Conservation (phyloP, 2,329 filamentous ascomycete genomes). For the Hymenoscyphus infarciens region DNA sequence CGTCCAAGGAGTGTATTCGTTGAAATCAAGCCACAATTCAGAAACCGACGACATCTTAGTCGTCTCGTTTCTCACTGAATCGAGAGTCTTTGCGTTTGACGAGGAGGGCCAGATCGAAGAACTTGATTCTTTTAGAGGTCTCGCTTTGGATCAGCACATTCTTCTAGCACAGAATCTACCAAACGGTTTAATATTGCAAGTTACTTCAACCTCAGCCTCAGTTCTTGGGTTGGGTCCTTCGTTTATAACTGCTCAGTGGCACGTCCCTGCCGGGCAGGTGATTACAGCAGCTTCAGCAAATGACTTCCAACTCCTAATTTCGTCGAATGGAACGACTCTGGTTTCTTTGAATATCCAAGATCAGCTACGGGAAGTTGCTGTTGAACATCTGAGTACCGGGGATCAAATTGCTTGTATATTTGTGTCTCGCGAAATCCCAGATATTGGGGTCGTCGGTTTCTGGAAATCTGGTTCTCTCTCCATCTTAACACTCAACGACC, state of each 20-base stretch:
- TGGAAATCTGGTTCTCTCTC: constrained; percentile 81
- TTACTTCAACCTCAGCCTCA: constrained; percentile 62
- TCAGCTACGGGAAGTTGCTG: constrained; percentile 53
- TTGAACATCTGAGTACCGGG: constrained; percentile 58
- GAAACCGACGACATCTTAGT: constrained; percentile 65
- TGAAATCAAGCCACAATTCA: constrained; percentile 50
- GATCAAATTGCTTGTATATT: constrained; percentile 86
- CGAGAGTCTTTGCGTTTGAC: constrained; percentile 76
- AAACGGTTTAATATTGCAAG: constrained; percentile 65
- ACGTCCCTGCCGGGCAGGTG: constrained; percentile 43
- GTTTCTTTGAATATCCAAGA: constrained; percentile 63
- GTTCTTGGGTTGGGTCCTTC: constrained; percentile 60
- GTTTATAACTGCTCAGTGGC: constrained; percentile 57
- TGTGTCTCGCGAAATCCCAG: constrained; percentile 59
- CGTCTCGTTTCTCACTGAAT: constrained; percentile 79
- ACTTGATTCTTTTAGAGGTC: constrained; percentile 68
- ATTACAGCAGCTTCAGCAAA: constrained; percentile 82
- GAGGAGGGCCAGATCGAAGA: constrained; percentile 79
- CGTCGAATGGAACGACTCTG: constrained; percentile 70
- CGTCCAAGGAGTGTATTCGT: constrained; percentile 68
- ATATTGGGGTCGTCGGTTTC: constrained; percentile 77
- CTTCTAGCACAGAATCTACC: constrained; percentile 66
- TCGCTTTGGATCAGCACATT: constrained; percentile 68
- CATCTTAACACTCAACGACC: constrained; percentile 63
- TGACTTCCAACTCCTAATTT: constrained; percentile 64